Conservation (phyloP, 805 yeast genomes). For the Saccharomycopsis selenospora region DNA sequence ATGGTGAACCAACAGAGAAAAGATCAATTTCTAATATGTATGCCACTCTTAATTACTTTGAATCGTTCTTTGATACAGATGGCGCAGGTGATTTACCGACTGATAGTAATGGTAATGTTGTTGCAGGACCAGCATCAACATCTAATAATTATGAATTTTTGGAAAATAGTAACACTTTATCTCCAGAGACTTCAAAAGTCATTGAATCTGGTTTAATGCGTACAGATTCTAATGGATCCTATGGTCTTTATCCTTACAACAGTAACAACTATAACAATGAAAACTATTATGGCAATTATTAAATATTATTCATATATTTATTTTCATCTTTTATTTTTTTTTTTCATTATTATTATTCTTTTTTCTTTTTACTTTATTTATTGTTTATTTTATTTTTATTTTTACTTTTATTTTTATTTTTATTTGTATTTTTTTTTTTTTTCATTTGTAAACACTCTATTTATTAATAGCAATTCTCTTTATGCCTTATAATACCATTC, state of each 20-base stretch:
- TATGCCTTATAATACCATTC: no score
- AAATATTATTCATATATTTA: no score
- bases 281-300: neutral
- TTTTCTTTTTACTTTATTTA: no score
- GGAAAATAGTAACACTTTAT: slow-evolving; percentile 9
- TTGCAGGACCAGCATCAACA: slow-evolving; percentile 2
- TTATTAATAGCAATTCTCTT: no score
- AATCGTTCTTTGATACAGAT: slow-evolving; percentile 20
- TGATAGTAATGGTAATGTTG: slow-evolving; percentile 4
- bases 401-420: no score
- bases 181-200: slow-evolving; percentile 17
- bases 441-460: no score
- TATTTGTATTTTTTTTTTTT: no score
- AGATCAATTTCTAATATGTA: slow-evolving; percentile 20
- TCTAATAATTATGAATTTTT: slow-evolving; percentile 7
- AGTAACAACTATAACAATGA: slow-evolving; percentile 16
- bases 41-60: slow-evolving; percentile 21
- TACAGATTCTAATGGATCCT: slow-evolving; percentile 13
- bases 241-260: slow-evolving; percentile 15
- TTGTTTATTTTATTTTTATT: no score
- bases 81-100: neutral
- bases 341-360: no score
- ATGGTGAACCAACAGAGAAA: slow-evolving; percentile 15
- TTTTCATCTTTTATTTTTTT: no score
- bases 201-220: neutral